Evolutionary conservation across 805 yeast species (phyloP), one percentile per base, ranked within the genome.

Genomic region (Candida sithepensis): DNA sequence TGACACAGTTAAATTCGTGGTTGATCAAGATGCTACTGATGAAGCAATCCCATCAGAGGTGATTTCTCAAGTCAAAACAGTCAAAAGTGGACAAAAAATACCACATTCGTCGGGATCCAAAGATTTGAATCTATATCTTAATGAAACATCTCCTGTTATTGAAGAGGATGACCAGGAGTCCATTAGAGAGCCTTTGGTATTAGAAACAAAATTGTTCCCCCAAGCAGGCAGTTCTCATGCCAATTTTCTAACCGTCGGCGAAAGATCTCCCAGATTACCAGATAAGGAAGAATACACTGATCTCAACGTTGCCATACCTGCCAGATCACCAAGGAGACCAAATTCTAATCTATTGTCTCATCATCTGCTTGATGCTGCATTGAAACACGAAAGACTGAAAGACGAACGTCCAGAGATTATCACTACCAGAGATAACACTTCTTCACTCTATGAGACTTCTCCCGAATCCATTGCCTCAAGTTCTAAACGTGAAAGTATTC

Each of bases 311-410:
- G 28, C 58, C 0, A 55, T 63, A 18, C 70, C 70, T 5, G 60
- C 66, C 12, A 58, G 70, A 50, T 66, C 70, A 5, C 58, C 58
- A 16, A 57, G 54, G 45, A 57, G 70, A 47, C 67, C 66, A 34
- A 41, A 45, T 4, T 54, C 54, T 10, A 48, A 37, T 5, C 22
- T 34, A 8, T 14, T 36, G n/a, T 14, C 50, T n/a, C 13, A n/a
- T 19, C 36, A 26, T 16, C 4, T 16, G 22, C 14, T 36, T 12
- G 24, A n/a, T 19, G 9, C 20, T 26, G 36, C 39, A 3, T 18
- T 33, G 22, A 23, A 36, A 19, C 21, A 36, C 12, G 37, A 21
- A 28, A 13, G 12, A 7, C 10, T 13, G n/a, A 38, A 28, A 21
- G 34, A 36, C 18, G 22, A 30, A n/a, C 20, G 26, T 23, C 44